These are phyloP conservation scores for Pisolithus marmoratus DNA, from an alignment of 768 basidiomycete genomes.

Conservation along the genomic window DNA sequence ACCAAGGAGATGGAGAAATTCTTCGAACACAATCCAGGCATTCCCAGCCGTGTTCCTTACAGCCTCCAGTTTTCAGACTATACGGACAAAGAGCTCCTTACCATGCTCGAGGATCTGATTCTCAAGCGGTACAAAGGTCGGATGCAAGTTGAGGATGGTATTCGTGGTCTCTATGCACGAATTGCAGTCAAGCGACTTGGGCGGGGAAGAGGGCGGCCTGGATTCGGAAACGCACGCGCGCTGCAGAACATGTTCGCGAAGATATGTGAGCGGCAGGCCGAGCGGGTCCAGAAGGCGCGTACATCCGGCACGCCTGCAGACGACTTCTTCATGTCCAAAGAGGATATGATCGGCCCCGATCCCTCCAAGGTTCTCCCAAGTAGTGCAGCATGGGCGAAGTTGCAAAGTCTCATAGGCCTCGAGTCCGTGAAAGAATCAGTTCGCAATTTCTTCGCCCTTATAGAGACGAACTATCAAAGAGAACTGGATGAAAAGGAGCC, in stretches of 20 bases:
- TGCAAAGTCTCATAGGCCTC: constrained; percentile 53
- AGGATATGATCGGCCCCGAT: constrained; percentile 63
- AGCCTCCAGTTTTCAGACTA: constrained; percentile 58
- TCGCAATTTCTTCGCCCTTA: constrained; percentile 37
- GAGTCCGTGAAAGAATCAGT: constrained; percentile 51
- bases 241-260: constrained; percentile 44
- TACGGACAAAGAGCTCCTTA: constrained; percentile 46
- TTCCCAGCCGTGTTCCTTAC: constrained; percentile 64
- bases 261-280: constrained; percentile 49
- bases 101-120: constrained; percentile 48
- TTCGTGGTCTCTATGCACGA: constrained; percentile 47
- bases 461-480: constrained; percentile 52
- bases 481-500: constrained; percentile 54
- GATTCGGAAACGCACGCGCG: constrained; percentile 66
- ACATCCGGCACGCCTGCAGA: constrained; percentile 33
- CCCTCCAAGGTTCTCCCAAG: constrained; percentile 43
- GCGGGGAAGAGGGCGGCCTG: constrained; percentile 49
- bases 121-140: constrained; percentile 39
- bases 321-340: constrained; percentile 45
- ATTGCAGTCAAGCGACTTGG: constrained; percentile 59
- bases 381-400: constrained; percentile 45
- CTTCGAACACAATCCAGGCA: constrained; percentile 71
- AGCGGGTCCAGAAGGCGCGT: constrained; percentile 40
- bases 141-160: constrained; percentile 53
- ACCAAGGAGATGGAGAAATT: constrained; percentile 70